These are phyloP conservation scores for Naganishia friedmannii DNA, from an alignment of 768 basidiomycete species.

Conservation along the genomic window DNA sequence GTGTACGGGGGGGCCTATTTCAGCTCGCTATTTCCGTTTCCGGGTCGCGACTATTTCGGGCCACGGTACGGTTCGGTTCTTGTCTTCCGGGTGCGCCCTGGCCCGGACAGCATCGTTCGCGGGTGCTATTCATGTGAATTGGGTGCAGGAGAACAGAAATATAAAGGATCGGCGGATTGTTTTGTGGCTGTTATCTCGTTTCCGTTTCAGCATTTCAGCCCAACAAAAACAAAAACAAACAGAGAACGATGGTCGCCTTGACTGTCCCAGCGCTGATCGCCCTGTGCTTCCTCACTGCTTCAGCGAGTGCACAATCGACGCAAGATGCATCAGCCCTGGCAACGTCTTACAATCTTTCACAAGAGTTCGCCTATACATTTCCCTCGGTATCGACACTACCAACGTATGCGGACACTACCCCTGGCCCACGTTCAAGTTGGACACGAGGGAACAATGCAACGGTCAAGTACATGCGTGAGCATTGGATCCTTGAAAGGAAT, in stretches of 20 bases:
- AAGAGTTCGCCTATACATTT: conserved; percentile 16
- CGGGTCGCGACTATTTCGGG: too few species aligned
- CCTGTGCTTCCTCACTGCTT: not conserved
- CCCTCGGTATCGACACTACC: conserved; percentile 4
- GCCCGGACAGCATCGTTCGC: not conserved
- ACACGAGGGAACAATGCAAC: conserved; percentile 23
- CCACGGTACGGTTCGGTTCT: too few species aligned
- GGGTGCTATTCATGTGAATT: not conserved
- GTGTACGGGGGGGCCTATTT: too few species aligned
- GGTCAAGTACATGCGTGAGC: conserved; percentile 17
- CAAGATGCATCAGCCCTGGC: not conserved
- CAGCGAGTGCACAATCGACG: not conserved
- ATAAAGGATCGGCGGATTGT: too few species aligned
- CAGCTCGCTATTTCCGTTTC: too few species aligned
- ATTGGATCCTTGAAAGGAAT: conserved; percentile 22
- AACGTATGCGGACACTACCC: conserved; percentile 1
- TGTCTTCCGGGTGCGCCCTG: not conserved
- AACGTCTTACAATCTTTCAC: conserved; percentile 11
- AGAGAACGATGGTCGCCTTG: not conserved
- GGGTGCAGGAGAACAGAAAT: too few species aligned
- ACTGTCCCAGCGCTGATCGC: not conserved
- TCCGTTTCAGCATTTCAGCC: not conserved
- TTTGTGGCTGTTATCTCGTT: not conserved
- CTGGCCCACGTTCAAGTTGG: not conserved
- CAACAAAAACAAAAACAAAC: not conserved